phyloP scores from a whole-genome alignment of 805 yeast species.

The Metschnikowia aberdeeniae region DNA sequence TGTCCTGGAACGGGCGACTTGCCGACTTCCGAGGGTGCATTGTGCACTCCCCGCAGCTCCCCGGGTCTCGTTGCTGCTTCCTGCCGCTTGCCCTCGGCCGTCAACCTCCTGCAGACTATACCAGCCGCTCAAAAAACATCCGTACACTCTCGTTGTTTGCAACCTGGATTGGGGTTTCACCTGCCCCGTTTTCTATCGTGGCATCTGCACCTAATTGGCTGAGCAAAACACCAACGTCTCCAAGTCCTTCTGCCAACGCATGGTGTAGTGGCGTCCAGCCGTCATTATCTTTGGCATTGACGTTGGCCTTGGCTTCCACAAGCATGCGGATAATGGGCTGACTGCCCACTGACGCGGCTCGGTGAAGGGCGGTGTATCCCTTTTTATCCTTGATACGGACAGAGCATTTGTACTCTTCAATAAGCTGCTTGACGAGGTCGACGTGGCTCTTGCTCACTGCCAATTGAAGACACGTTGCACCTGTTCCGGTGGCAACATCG shows the following conservation, averaged over 20 bases:
- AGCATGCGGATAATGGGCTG: constrained; percentile 52
- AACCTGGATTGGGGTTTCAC: constrained; percentile 39
- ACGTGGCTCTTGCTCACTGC: constrained; percentile 69
- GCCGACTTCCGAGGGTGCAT: constrained; percentile 13
- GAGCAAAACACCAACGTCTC: constrained; percentile 63
- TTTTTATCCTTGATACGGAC: constrained; percentile 63
- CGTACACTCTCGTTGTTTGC: constrained; percentile 33
- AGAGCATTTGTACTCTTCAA: constrained; percentile 58
- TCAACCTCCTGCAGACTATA: background rate
- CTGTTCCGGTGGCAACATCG: constrained; percentile 48
- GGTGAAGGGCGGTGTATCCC: constrained; percentile 65
- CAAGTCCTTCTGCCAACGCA: constrained; percentile 87
- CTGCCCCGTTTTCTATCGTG: constrained; percentile 44
- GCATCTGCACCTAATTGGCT: constrained; percentile 68
- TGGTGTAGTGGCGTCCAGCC: constrained; percentile 91
- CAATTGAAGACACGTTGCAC: constrained; percentile 70
- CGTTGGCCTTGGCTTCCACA: constrained; percentile 50
- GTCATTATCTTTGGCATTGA: constrained; percentile 62
- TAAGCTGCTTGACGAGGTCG: constrained; percentile 48
- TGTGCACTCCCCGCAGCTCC: constrained; percentile 8
- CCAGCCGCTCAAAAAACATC: constrained; percentile 6
- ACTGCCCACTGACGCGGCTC: constrained; percentile 81
- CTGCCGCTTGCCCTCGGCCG: background rate
- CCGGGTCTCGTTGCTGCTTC: background rate
- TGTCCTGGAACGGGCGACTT: constrained; percentile 13